phyloP scores from a whole-genome alignment of 495 filamentous ascomycete species.

The Penicillium paradoxum region DNA sequence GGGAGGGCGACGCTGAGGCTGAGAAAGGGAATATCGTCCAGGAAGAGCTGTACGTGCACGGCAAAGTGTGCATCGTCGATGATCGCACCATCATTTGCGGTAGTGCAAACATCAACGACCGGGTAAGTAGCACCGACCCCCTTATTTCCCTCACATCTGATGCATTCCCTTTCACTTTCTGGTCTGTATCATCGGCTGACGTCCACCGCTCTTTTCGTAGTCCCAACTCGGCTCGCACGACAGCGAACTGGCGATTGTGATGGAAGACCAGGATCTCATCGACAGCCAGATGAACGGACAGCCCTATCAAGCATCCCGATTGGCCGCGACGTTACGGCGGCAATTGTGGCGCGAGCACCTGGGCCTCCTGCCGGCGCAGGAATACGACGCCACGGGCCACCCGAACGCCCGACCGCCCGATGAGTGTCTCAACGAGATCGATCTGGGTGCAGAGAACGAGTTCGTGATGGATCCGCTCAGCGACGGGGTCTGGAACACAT shows the following conservation, averaged over 20 bases:
- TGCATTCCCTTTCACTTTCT: slow-evolving; percentile 2
- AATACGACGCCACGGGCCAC: slow-evolving; percentile 63
- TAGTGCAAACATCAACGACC: slow-evolving; percentile 87
- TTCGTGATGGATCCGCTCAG: slow-evolving; percentile 78
- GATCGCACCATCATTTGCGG: slow-evolving; percentile 80
- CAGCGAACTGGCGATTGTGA: slow-evolving; percentile 85
- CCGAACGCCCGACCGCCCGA: slow-evolving; percentile 79
- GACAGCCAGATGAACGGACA: slow-evolving; percentile 72
- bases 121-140: slow-evolving; percentile 38
- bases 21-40: slow-evolving; percentile 87
- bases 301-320: slow-evolving; percentile 65
- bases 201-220: slow-evolving; percentile 14
- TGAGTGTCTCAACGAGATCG: slow-evolving; percentile 63
- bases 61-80: slow-evolving; percentile 82
- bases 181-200: slow-evolving; percentile 10
- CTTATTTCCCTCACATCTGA: not conserved
- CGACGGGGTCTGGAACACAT: slow-evolving; percentile 78
- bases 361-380: slow-evolving; percentile 71
- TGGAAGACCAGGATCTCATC: slow-evolving; percentile 78
- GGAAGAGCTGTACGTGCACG: slow-evolving; percentile 92
- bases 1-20: slow-evolving; percentile 63
- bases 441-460: slow-evolving; percentile 61
- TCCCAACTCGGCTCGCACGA: slow-evolving; percentile 88
- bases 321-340: slow-evolving; percentile 75
- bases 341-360: slow-evolving; percentile 93